Evolutionary conservation across 192 early-diverging fungal genomes (phyloP), one percentile per base, ranked within the genome.

Genomic region (Linnemannia schmuckeri): DNA sequence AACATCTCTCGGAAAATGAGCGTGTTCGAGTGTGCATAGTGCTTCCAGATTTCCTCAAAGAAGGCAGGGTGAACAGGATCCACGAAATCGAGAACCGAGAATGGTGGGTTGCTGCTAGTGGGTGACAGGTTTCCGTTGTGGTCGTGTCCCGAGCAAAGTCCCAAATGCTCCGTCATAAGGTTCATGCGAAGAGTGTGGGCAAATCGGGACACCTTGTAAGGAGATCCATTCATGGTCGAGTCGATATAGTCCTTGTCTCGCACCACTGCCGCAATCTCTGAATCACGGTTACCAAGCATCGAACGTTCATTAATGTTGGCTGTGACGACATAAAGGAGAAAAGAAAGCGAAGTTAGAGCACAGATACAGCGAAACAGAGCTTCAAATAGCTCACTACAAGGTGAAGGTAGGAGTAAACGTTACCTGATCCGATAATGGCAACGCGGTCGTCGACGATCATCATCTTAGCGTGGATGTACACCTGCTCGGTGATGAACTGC

Each of bases 231-330:
- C 93, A 97, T 94, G 13, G 83, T 90, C 6, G 94, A 94, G 24
- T 91, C 89, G 27, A 96, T 91, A 13, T 91, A 87, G 40, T 93
- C 91, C 78, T 94, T 92, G 44, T 94, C 93, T 54, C 86, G 37
- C 18, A 97, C 87, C 7, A 95, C 90, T 72, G 95, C 94, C 24
- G 95, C 96, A 35, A 97, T 93, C 85, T 97, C 96, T 1, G 95
- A 96, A 84, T 97, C 96, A 42, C 95, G 94, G 73, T 92, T 92
- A 4, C 96, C 96, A 35, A 93, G 88, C 91, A 94, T 94, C 12
- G 96, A 97, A 1, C 96, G 93, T 88, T 97, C 96, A 80, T 97
- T 97, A 89, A 97, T 95, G 81, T 97, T 97, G 69, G 96, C 96
- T 86, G 74, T 54, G n/a, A 27, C n/a, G 55, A 27, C 0, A 30